Percentiles rank a stretch among this genome's conserved stretches.
These are phyloP conservation scores for Eimeria acervulina DNA, from an alignment of 169 alveolate species.

Conservation along the genomic window DNA sequence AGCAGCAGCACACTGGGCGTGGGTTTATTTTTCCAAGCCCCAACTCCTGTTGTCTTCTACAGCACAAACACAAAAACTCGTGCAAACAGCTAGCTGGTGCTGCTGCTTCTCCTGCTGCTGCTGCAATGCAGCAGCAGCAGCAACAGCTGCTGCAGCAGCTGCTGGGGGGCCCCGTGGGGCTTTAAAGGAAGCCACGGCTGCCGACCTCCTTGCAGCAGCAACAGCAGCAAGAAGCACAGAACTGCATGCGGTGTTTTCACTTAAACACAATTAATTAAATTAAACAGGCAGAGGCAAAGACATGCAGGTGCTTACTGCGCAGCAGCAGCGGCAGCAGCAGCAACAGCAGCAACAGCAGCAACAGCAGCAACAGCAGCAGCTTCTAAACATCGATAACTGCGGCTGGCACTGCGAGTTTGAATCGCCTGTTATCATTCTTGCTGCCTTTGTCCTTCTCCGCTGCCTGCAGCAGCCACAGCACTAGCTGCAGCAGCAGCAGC, in stretches of 20 bases:
- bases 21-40: too few relatives aligned
- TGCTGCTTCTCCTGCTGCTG: too few relatives aligned
- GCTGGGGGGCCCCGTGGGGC: constrained; percentile 37
- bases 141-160: too few relatives aligned
- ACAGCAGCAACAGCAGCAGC: constrained; percentile 16
- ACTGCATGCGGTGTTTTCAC: not conserved
- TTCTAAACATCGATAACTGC: not conserved
- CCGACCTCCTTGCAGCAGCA: not conserved
- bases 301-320: not conserved
- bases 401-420: not conserved
- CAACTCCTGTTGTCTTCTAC: too few relatives aligned
- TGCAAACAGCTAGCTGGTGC: too few relatives aligned
- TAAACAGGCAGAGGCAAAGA: not conserved
- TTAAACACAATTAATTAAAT: not conserved
- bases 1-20: not conserved
- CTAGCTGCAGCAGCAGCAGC: constrained; percentile 21
- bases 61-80: too few relatives aligned
- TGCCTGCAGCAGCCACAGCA: not conserved
- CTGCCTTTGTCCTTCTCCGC: not conserved
- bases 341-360: not conserved
- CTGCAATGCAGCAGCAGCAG: too few relatives aligned
- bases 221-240: not conserved
- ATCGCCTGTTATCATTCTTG: not conserved
- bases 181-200: not conserved
- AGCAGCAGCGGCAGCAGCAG: constrained; percentile 23